Evolutionary conservation across 768 basidiomycete species (phyloP), one percentile per base, ranked within the genome.

Genomic region (Pleurotus tuber-regium): DNA sequence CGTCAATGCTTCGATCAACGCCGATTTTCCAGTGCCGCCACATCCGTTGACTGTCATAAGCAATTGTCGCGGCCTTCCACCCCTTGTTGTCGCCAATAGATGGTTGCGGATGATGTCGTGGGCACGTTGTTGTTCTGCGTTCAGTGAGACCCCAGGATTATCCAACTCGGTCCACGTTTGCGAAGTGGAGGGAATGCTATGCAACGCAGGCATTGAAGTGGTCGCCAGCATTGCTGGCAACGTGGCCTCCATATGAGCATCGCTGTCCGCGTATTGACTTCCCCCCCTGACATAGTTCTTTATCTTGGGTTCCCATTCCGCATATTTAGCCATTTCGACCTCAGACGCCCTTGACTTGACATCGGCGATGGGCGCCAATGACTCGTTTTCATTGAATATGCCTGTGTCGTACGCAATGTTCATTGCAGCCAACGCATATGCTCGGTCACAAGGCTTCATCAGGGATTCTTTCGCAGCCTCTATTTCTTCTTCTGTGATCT

Each of bases 11-110:
- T 71, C 57, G 9, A 79, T 75, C 0, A 75, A 47, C 1, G 58
- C 62, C 0, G 75, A 73, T 50, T 79, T 79, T 0, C 78, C 75
- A 0, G 70, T 73, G 0, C 77, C 76, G 0, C 75, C 76, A 43
- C 71, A 65, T 0, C 77, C 77, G 0, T 62, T 55, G 0, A 78
- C 53, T 0, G 70, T 29, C 74, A 77, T 75, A 0, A 63, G 54
- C 2, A 79, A 56, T 39, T 68, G 72, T 8, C 39, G 25, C n/a
- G 52, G 61, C 0, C 51, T 18, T 7, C 50, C 6, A 8, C 63
- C 61, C 12, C 28, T 12, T 1, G 66, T 33, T 14, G 59, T 60
- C 10, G 61, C 21, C 3, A 48, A 24, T 0, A 74, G 19, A 25
- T 71, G 71, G 12, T 55, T 46, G 5, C 52, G 56, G 0, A 78